A percentile compares a stretch with the other conserved stretches of the same genome.
Evolutionary conservation across 1,284 basidiomycete genomes (phyloP).

Genomic region (Phellopilus nigrolimitatus): DNA sequence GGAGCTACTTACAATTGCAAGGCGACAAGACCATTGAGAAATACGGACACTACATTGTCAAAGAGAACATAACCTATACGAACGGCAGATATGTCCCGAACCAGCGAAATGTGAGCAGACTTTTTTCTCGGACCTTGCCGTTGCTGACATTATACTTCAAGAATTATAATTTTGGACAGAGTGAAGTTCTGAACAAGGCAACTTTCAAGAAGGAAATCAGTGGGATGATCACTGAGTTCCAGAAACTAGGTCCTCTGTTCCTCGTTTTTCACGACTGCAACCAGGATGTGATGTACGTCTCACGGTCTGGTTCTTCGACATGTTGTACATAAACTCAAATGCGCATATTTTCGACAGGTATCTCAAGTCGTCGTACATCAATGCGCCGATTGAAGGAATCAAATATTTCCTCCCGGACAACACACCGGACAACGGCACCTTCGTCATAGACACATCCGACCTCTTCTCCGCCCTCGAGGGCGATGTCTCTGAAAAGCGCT

Average conservation of each 20-base stretch:
- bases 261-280: conserved; percentile 74
- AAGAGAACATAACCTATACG: conserved; percentile 50
- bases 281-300: conserved; percentile 65
- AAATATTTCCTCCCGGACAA: conserved; percentile 52
- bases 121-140: not conserved
- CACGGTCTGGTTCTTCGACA: not conserved
- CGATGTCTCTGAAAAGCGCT: conserved; percentile 41
- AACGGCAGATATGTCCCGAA: conserved; percentile 63
- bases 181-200: conserved; percentile 45
- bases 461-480: conserved; percentile 70
- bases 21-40: conserved; percentile 42
- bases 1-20: conserved; percentile 54
- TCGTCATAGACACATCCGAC: conserved; percentile 66
- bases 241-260: conserved; percentile 56
- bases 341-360: conserved; percentile 35
- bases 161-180: conserved; percentile 64
- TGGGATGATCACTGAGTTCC: conserved; percentile 41
- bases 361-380: conserved; percentile 44
- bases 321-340: not conserved
- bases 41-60: conserved; percentile 59
- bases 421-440: conserved; percentile 49
- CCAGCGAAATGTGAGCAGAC: conserved; percentile 47
- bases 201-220: conserved; percentile 50
- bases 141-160: conserved; percentile 27
- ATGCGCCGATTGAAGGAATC: conserved; percentile 48